A percentile compares a stretch with the other conserved stretches of the same genome.
phyloP scores from a whole-genome alignment of 75 land plant genomes.

The Ceratopteris richardii region DNA sequence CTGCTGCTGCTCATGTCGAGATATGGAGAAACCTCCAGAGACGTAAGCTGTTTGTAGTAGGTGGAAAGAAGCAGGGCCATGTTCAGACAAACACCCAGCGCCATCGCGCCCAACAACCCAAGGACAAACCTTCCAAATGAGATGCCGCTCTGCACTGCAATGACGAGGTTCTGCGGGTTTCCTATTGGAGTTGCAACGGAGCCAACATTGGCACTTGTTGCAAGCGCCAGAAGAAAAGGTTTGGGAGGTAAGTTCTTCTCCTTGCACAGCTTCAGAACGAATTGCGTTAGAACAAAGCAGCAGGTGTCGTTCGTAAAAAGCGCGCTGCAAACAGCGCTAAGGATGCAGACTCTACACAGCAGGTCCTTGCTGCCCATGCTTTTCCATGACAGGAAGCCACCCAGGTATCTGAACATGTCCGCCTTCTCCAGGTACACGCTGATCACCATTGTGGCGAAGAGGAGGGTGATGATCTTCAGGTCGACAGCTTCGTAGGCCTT shows the following conservation, averaged over 20 bases:
- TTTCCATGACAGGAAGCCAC: conserved; percentile 37
- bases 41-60: conserved; percentile 32
- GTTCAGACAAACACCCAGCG: conserved; percentile 40
- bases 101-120: conserved; percentile 41
- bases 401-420: conserved; percentile 48
- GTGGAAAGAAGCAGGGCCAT: conserved; percentile 25
- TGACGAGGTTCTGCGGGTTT: conserved; percentile 57
- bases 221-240: conserved; percentile 50
- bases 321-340: conserved; percentile 47
- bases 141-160: conserved; percentile 46
- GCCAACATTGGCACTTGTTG: conserved; percentile 61
- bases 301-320: conserved; percentile 54
- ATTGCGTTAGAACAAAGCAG: conserved; percentile 55
- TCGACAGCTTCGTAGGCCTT: conserved; percentile 54
- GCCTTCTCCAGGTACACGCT: conserved; percentile 56
- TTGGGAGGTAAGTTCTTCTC: conserved; percentile 51
- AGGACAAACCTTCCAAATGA: conserved; percentile 46
- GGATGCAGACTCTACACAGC: conserved; percentile 36
- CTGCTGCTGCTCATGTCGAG: conserved; percentile 24
- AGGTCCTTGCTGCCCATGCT: conserved; percentile 49
- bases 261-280: conserved; percentile 40
- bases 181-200: conserved; percentile 60
- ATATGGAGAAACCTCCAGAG: conserved; percentile 7
- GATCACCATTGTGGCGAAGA: conserved; percentile 82
- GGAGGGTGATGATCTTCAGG: conserved; percentile 59